Evolutionary conservation across 768 basidiomycete species (phyloP).

Genomic region (Russula brevipes): DNA sequence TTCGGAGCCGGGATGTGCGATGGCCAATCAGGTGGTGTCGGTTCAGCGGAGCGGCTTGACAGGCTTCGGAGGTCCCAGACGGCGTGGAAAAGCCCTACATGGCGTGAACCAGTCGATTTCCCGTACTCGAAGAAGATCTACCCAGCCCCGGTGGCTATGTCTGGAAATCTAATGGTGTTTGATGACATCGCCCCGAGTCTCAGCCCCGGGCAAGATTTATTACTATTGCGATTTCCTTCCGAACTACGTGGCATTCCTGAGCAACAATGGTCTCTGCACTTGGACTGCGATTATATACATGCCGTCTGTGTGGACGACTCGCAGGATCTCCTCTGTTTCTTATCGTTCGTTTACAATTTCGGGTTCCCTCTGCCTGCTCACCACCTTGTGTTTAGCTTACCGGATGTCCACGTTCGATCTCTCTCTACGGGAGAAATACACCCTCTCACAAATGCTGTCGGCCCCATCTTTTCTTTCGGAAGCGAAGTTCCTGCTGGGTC

Average conservation of each 20-base stretch:
- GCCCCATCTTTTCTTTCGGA: background rate
- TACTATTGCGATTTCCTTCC: slow-evolving; percentile 4
- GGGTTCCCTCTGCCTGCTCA: background rate
- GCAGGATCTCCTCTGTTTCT: slow-evolving; percentile 5
- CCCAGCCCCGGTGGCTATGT: background rate
- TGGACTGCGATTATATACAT: background rate
- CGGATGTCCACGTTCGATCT: background rate
- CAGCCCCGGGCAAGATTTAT: background rate
- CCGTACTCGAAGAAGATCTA: background rate
- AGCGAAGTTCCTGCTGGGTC: too few relatives aligned
- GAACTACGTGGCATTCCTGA: background rate
- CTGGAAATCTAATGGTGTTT: background rate
- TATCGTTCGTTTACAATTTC: background rate
- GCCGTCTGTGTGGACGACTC: slow-evolving; percentile 3
- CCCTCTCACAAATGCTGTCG: background rate
- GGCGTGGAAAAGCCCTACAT: background rate
- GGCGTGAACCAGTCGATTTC: background rate
- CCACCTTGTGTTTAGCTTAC: background rate
- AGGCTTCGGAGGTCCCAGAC: background rate
- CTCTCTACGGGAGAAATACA: slow-evolving; percentile 7
- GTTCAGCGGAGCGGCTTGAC: background rate
- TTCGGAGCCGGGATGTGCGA: background rate
- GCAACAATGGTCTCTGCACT: background rate
- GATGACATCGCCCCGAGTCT: background rate
- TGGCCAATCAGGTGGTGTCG: background rate